Evolutionary conservation across 768 basidiomycete genomes (phyloP), one percentile per base, ranked within the genome.

Genomic region (Rhodotorula kratochvilovae): DNA sequence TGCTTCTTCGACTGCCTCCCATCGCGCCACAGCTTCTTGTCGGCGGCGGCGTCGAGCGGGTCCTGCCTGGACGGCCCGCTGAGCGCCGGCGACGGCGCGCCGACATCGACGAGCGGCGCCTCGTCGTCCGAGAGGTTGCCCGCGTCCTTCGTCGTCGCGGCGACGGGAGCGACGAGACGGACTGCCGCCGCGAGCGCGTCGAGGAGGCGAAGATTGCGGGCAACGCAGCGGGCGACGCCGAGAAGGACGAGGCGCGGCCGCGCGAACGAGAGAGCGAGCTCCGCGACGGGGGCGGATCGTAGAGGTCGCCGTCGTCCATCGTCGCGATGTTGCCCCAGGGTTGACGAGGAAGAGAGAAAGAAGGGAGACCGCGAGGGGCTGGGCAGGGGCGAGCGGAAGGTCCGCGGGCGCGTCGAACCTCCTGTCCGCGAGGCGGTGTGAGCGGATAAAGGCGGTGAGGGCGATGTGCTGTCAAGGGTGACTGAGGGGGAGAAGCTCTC

Each of bases 1-100:
- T 57, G 60, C 54, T 27, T n/a, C 51, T 61, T 67, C n/a, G 63
- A 61, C 57, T 66, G 69, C n/a, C 68, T 46, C 2, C 63, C 73
- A 33, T 67, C 68, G 2, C 73, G 29, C 61, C 51, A n/a, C 13
- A 36, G 11, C 23, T 42, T 55, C 2, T 48, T 27, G 43, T 74
- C 72, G 2, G 54, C 66, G 27, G 36, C 61, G 10, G 54, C 65
- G 27, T 74, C 72, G 19, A 2, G 33, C 10, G 61, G 56, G 21
- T 42, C 61, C 29, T 65, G 67, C 7, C 16, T 21, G 0, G 42
- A 13, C 4, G 31, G 36, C 29, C 45, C 51, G 39, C 3, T 15
- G 56, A 67, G 29, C 7, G 45, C 25, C 17, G 17, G 39, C 23
- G 7, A 21, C 4, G 16, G 25, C 6, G 27, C 16, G 35, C 42